Evolutionary conservation across 129 eudicot species (phyloP).

Genomic region (Glebionis coronaria): DNA sequence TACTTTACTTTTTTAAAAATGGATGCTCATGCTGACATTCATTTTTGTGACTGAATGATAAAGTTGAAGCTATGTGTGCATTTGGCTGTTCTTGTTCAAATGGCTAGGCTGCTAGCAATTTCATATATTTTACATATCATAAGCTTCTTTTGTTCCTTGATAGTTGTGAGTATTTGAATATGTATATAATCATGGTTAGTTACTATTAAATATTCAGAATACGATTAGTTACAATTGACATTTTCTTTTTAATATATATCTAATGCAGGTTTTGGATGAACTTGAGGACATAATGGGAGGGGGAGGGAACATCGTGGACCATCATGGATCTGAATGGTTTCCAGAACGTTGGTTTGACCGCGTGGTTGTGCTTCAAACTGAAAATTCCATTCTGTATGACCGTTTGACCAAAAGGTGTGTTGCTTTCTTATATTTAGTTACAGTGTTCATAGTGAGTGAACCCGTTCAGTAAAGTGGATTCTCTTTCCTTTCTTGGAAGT

Average conservation of each 20-base stretch:
- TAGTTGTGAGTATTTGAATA: too few species aligned
- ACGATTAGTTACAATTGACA: not conserved
- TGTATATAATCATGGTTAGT: not conserved
- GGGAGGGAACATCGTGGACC: slow-evolving; percentile 93
- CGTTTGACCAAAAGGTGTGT: slow-evolving; percentile 67
- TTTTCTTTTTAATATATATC: not conserved
- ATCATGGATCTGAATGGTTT: slow-evolving; percentile 95
- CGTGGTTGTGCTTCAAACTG: slow-evolving; percentile 83
- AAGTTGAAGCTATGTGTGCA: too few species aligned
- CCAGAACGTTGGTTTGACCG: slow-evolving; percentile 96
- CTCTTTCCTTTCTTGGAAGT: too few species aligned
- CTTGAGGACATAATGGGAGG: slow-evolving; percentile 90
- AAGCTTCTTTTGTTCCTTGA: too few species aligned
- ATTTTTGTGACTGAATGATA: too few species aligned
- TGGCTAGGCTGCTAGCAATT: not conserved
- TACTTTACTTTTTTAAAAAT: too few species aligned
- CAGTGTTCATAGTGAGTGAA: not conserved
- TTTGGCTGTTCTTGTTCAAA: not conserved
- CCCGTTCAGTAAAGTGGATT: too few species aligned
- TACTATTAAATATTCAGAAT: not conserved
- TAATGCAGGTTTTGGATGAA: slow-evolving; percentile 86
- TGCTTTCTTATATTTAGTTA: not conserved
- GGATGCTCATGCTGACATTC: too few species aligned
- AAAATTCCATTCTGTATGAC: slow-evolving; percentile 71
- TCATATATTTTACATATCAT: not conserved